Evolutionary conservation across 805 yeast species (phyloP), one percentile per base, ranked within the genome.

Genomic region (Saccharomycopsis microspora): DNA sequence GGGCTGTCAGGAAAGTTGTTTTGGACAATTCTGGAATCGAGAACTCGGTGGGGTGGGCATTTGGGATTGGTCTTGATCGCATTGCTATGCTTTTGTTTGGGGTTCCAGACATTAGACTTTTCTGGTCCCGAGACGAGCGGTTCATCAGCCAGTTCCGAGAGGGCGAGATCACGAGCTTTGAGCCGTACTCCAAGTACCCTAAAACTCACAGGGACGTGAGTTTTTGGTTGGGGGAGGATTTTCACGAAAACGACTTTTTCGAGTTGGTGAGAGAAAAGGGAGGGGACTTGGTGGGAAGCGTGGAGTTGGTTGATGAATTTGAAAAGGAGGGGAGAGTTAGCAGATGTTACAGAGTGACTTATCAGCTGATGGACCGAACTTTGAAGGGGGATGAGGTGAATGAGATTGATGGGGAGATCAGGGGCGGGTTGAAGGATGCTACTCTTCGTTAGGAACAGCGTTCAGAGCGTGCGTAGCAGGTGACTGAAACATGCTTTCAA

Each of bases 61-160:
- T 93, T 67, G 98, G 98, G 19, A 72, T 93, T 45, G 98, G 98
- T 0, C 70, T 93, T 44, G 98, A 93, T 63, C 74, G 98, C 59
- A 78, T 90, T 50, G 97, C 98, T 36, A 93, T 93, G 98, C 68
- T 93, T 19, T 69, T 93, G 45, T 93, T 89, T 66, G 96, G 94
- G 28, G 82, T 93, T 42, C 97, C 97, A 1, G 98, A 93, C 61
- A 93, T 93, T 53, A 72, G 98, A 54, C 67, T 90, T 42, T 86
- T 93, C 64, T 93, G 98, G 98, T 74, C 96, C 1, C 57, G 65
- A 37, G 96, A 93, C 64, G 77, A 76, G 46, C 69, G 96, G 48
- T 93, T 93, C 60, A 64, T 70, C 32, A 62, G 64, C 1, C 98
- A 93, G 66, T 93, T 93, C 62, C 53, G 62, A 33, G 68, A 72